These are phyloP conservation scores for Trapa incisa DNA, from an alignment of 345 rosid species.

Conservation along the genomic window DNA sequence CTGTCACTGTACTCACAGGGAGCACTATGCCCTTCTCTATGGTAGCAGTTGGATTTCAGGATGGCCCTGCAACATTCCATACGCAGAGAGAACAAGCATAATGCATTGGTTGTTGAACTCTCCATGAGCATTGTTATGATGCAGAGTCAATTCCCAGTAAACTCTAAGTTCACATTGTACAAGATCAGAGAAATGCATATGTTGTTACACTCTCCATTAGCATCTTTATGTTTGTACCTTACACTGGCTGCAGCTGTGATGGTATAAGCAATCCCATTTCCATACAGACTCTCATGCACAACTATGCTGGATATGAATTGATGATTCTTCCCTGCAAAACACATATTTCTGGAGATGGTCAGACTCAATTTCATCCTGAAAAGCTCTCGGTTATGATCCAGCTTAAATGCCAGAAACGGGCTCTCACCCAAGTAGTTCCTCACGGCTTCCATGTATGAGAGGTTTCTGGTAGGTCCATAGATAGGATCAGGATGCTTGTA, in stretches of 20 bases:
- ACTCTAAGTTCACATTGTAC: too few species aligned
- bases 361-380: neutral
- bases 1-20: too few species aligned
- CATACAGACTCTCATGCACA: slow-evolving; percentile 23
- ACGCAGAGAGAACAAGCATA: neutral
- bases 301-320: slow-evolving; percentile 22
- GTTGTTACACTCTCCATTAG: too few species aligned
- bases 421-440: too few species aligned
- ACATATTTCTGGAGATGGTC: neutral
- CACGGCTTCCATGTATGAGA: too few species aligned
- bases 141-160: neutral
- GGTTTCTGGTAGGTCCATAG: too few species aligned
- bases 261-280: slow-evolving; percentile 24
- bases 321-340: slow-evolving; percentile 26
- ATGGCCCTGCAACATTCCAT: too few species aligned
- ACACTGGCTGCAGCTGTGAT: slow-evolving; percentile 29
- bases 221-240: neutral
- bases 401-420: too few species aligned
- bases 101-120: neutral
- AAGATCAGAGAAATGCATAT: too few species aligned
- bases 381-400: too few species aligned
- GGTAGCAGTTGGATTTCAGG: too few species aligned
- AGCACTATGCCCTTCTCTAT: too few species aligned
- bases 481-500: slow-evolving; percentile 10
- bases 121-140: neutral